A percentile compares a stretch with the other conserved stretches of the same genome.
These are phyloP conservation scores for Lotmaria passim DNA, from an alignment of 208 protist species.

Conservation along the genomic window DNA sequence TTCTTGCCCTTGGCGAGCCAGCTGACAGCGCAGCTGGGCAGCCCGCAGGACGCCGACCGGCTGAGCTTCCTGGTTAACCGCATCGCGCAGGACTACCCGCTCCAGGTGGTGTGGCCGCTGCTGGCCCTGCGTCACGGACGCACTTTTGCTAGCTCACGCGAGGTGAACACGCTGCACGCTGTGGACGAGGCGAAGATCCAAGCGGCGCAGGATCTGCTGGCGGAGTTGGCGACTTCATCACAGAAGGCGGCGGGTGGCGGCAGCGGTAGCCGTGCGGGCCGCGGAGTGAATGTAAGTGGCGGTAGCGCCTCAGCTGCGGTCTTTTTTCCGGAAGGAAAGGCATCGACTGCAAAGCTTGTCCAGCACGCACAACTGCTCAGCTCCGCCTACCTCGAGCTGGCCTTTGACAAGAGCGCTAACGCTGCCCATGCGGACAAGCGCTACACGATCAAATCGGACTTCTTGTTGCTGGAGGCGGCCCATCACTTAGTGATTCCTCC, in stretches of 20 bases:
- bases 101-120: slow-evolving; percentile 72
- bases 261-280: too few relatives aligned
- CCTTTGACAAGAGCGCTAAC: slow-evolving; percentile 43
- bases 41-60: slow-evolving; percentile 17
- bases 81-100: slow-evolving; percentile 59
- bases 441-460: slow-evolving; percentile 46
- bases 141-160: slow-evolving; percentile 43
- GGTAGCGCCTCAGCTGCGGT: neutral
- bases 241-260: neutral
- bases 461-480: slow-evolving; percentile 36
- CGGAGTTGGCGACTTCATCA: neutral
- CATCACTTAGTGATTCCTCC: slow-evolving; percentile 49
- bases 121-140: slow-evolving; percentile 73
- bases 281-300: too few relatives aligned
- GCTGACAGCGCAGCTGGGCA: slow-evolving; percentile 68
- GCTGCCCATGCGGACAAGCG: slow-evolving; percentile 10
- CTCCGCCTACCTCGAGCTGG: slow-evolving; percentile 84
- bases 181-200: slow-evolving; percentile 33
- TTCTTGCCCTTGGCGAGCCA: slow-evolving; percentile 77
- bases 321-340: neutral
- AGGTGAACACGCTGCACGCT: slow-evolving; percentile 24
- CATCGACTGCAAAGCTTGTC: slow-evolving; percentile 27
- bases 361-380: slow-evolving; percentile 59
- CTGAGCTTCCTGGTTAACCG: slow-evolving; percentile 52
- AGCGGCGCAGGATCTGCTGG: slow-evolving; percentile 21